These are phyloP conservation scores for Elaphomyces granulatus DNA, from an alignment of 495 filamentous ascomycete genomes.

Conservation along the genomic window DNA sequence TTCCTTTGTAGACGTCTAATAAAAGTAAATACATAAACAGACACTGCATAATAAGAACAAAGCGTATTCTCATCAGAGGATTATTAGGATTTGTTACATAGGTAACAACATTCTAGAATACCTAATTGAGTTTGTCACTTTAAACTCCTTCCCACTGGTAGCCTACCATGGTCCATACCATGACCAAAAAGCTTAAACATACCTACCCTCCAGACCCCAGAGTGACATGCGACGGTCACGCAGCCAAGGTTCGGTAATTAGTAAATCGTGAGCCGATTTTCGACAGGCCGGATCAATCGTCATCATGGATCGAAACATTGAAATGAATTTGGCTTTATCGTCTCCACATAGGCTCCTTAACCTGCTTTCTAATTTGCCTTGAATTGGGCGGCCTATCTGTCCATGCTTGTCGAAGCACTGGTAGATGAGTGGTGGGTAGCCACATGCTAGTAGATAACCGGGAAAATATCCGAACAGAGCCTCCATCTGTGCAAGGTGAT, in stretches of 20 bases:
- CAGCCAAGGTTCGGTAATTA: not conserved
- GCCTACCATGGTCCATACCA: too few relatives aligned
- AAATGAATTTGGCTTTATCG: not conserved
- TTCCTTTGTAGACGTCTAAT: too few relatives aligned
- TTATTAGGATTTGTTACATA: too few relatives aligned
- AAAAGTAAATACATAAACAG: too few relatives aligned
- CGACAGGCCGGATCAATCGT: not conserved
- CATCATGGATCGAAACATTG: not conserved
- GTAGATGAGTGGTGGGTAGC: not conserved
- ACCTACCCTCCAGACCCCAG: too few relatives aligned
- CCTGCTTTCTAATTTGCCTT: not conserved
- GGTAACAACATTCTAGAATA: too few relatives aligned
- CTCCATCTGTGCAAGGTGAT: not conserved
- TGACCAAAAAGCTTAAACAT: too few relatives aligned
- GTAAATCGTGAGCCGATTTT: not conserved
- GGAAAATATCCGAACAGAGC: slow-evolving; percentile 1
- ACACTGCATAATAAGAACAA: too few relatives aligned
- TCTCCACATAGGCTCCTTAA: not conserved
- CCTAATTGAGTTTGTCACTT: too few relatives aligned
- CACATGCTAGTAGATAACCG: not conserved
- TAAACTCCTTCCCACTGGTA: too few relatives aligned
- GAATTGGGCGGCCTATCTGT: not conserved
- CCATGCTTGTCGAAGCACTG: not conserved
- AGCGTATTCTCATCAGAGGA: too few relatives aligned
- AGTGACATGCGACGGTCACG: too few relatives aligned